Conservation (phyloP, 768 basidiomycete species). For the Pisolithus orientalis region DNA sequence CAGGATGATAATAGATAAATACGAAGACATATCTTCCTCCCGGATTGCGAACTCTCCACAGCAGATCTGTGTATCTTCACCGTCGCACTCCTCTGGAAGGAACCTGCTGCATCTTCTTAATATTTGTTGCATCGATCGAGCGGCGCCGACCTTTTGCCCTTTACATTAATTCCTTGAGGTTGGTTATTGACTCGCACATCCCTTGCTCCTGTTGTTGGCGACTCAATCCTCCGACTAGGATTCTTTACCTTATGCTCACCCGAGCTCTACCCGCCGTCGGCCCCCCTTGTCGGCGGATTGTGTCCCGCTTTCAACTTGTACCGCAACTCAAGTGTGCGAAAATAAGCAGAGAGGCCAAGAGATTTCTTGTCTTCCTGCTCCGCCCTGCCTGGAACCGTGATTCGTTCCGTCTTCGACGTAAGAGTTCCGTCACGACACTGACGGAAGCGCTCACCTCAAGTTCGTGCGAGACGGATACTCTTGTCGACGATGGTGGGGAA, state of each 20-base stretch:
- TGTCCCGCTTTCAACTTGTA: constrained; percentile 8
- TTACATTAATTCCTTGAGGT: no score
- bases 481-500: neutral
- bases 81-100: neutral
- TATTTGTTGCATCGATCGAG: neutral
- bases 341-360: constrained; percentile 10
- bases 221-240: neutral
- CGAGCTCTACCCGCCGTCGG: neutral
- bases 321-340: constrained; percentile 12
- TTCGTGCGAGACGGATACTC: constrained; percentile 4
- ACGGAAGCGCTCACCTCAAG: constrained; percentile 1
- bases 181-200: neutral
- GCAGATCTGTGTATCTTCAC: neutral
- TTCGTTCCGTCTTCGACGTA: constrained; percentile 4
- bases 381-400: constrained; percentile 19
- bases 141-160: neutral
- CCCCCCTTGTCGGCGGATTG: constrained; percentile 5
- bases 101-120: constrained; percentile 4
- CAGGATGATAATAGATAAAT: constrained; percentile 19
- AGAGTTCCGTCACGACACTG: neutral
- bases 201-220: neutral
- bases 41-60: neutral
- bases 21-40: constrained; percentile 1
- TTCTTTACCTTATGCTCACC: constrained; percentile 10
- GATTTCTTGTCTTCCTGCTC: constrained; percentile 15